Evolutionary conservation across 805 yeast genomes (phyloP).

Genomic region (Metschnikowia dekortorum): DNA sequence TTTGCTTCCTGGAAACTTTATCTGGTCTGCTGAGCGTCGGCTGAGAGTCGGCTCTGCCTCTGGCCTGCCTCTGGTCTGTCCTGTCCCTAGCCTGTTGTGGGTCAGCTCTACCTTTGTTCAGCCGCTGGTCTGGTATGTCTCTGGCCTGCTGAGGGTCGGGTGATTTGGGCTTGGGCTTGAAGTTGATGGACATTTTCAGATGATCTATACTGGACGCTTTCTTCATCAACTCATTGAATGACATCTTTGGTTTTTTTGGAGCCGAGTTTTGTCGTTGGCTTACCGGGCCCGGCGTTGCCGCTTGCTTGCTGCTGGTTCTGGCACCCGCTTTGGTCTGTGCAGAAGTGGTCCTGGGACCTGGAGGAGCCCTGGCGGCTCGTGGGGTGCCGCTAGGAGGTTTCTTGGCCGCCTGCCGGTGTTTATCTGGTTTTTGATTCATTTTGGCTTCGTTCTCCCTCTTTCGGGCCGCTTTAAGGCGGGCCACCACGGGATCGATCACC

Average conservation of each 20-base stretch:
- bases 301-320: slow-evolving; percentile 2
- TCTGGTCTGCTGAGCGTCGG: not conserved
- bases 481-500: slow-evolving; percentile 65
- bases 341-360: not conserved
- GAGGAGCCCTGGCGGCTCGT: not conserved
- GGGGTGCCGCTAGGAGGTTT: slow-evolving; percentile 3
- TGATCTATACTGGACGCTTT: slow-evolving; percentile 60
- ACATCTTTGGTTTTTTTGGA: slow-evolving; percentile 36
- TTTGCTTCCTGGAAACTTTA: not conserved
- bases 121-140: not conserved
- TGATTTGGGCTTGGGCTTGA: slow-evolving; percentile 39
- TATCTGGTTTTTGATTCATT: slow-evolving; percentile 29
- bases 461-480: slow-evolving; percentile 62
- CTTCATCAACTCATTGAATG: slow-evolving; percentile 65
- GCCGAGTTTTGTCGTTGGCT: not conserved
- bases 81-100: not conserved
- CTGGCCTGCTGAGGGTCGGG: not conserved
- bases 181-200: slow-evolving; percentile 31
- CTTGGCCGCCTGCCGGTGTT: slow-evolving; percentile 30
- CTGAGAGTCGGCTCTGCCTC: not conserved
- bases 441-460: slow-evolving; percentile 48
- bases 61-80: not conserved
- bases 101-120: not conserved
- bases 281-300: not conserved
- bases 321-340: not conserved